Percentiles rank a stretch among this genome's conserved stretches.
These are phyloP conservation scores for Tulasnella sp. DNA, from an alignment of 768 basidiomycete species.

Conservation along the genomic window DNA sequence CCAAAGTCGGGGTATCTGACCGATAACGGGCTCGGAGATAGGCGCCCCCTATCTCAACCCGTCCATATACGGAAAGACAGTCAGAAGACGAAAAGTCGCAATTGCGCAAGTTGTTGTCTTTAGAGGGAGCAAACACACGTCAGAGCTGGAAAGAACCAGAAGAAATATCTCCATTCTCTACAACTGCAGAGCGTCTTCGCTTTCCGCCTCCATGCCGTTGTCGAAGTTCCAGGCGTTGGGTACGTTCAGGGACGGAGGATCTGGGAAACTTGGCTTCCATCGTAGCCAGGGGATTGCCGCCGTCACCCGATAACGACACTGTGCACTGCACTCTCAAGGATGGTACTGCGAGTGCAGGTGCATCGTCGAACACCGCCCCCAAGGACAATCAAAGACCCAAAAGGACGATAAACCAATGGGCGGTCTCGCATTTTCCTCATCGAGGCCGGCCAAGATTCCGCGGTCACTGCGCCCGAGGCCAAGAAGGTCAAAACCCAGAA, in stretches of 20 bases:
- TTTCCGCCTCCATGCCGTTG: too few species aligned
- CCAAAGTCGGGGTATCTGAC: not conserved
- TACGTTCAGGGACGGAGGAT: not conserved
- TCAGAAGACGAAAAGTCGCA: slow-evolving; percentile 68
- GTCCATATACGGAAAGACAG: slow-evolving; percentile 34
- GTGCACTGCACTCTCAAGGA: not conserved
- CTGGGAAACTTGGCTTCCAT: not conserved
- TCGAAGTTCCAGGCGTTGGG: not conserved
- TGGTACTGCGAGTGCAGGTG: not conserved
- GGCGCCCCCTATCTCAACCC: slow-evolving; percentile 21
- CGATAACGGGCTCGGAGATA: not conserved
- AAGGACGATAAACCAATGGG: slow-evolving; percentile 11
- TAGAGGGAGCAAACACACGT: slow-evolving; percentile 82
- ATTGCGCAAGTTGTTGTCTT: slow-evolving; percentile 85
- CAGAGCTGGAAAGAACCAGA: slow-evolving; percentile 63
- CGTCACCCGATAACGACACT: slow-evolving; percentile 19
- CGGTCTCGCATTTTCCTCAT: slow-evolving; percentile 27
- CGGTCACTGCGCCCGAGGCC: not conserved
- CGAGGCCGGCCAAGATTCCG: slow-evolving; percentile 22
- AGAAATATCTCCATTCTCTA: slow-evolving; percentile 38
- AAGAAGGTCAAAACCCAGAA: slow-evolving; percentile 36
- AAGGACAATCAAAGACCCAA: slow-evolving; percentile 6
- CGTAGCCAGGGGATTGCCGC: slow-evolving; percentile 31
- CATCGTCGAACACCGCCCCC: slow-evolving; percentile 23
- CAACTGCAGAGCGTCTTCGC: too few species aligned